phyloP scores from a whole-genome alignment of 345 rosid genomes.

The Aquilaria sinensis region DNA sequence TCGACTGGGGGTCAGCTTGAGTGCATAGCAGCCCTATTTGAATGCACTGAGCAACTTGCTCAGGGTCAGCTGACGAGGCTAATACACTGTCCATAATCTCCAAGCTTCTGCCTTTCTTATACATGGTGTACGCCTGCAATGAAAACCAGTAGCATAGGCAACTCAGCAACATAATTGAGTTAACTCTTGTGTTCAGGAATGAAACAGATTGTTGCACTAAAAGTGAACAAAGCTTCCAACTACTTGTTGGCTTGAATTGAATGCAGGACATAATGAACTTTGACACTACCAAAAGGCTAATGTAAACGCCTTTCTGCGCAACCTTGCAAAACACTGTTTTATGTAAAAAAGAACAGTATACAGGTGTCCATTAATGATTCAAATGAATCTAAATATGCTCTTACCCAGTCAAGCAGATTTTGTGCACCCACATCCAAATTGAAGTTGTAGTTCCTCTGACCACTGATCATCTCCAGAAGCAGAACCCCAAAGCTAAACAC shows the following conservation, averaged over 20 bases:
- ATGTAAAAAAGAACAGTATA: neutral
- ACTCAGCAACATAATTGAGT: no score
- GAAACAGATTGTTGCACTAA: neutral
- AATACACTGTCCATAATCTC: slow-evolving; percentile 56
- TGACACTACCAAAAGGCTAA: no score
- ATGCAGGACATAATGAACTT: no score
- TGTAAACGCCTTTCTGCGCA: no score
- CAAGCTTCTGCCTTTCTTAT: slow-evolving; percentile 56
- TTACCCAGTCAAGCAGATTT: slow-evolving; percentile 87
- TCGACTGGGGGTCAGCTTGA: slow-evolving; percentile 61
- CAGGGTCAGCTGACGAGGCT: slow-evolving; percentile 36
- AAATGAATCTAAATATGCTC: neutral
- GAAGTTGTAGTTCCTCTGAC: slow-evolving; percentile 58
- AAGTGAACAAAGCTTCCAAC: neutral
- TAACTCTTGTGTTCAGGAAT: neutral
- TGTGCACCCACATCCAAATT: slow-evolving; percentile 36
- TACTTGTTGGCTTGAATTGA: no score
- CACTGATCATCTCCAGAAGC: slow-evolving; percentile 70
- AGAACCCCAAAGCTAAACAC: slow-evolving; percentile 89
- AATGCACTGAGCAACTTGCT: slow-evolving; percentile 54
- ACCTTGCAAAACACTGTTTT: no score
- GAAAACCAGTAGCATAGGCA: neutral
- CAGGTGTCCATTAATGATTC: no score
- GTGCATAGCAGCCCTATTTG: slow-evolving; percentile 73
- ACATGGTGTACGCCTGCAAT: slow-evolving; percentile 56